Percentiles rank a stretch among this genome's conserved stretches.
Conservation (phyloP, 371 early-diverging fungal species). For the Mortierella sp. region DNA sequence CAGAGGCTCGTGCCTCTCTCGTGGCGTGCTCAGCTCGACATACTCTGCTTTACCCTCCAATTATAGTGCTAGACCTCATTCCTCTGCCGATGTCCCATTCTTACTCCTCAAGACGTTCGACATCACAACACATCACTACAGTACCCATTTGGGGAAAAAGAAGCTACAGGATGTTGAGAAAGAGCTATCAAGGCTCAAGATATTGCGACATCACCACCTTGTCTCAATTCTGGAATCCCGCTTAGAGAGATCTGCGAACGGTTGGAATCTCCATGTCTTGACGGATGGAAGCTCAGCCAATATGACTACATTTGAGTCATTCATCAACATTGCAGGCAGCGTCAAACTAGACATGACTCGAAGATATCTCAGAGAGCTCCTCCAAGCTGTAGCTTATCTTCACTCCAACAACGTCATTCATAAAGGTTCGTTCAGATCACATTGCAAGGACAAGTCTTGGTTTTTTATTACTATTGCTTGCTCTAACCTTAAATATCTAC, state of each 20-base stretch:
- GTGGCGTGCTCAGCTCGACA: conserved; percentile 43
- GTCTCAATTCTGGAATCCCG: conserved; percentile 68
- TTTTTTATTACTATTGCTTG: not conserved
- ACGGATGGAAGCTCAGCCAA: conserved; percentile 64
- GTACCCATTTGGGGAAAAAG: conserved; percentile 65
- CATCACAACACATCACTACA: conserved; percentile 45
- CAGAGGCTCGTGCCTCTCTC: conserved; percentile 48
- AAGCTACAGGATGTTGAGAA: conserved; percentile 71
- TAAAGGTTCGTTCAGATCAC: conserved; percentile 59
- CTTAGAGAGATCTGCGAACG: conserved; percentile 60
- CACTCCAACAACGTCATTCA: conserved; percentile 72
- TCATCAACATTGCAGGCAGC: conserved; percentile 52
- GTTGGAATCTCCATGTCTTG: conserved; percentile 70
- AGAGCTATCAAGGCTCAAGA: conserved; percentile 69
- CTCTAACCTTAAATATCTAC: not conserved
- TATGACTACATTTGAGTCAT: conserved; percentile 65
- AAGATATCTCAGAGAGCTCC: conserved; percentile 70
- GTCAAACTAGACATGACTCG: conserved; percentile 61
- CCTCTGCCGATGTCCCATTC: conserved; percentile 45
- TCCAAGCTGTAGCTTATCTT: conserved; percentile 69
- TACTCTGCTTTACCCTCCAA: conserved; percentile 49
- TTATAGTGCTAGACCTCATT: conserved; percentile 47
- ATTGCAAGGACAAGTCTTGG: not conserved
- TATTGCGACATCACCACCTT: conserved; percentile 68
- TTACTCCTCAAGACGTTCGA: conserved; percentile 49